Evolutionary conservation across 768 basidiomycete species (phyloP).

Genomic region (Asterophora lycoperdoides): DNA sequence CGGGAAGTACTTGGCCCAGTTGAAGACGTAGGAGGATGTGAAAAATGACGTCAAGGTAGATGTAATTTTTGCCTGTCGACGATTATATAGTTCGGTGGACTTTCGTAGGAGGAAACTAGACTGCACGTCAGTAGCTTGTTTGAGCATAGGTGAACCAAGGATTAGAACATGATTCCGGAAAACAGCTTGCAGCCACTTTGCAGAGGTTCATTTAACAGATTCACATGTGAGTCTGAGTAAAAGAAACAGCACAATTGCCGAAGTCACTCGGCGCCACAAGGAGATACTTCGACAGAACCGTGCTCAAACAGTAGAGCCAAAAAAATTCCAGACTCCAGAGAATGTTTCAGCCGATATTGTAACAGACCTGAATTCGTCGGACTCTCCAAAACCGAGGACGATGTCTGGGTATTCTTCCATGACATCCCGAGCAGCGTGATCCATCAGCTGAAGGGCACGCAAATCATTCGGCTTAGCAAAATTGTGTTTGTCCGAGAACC

Average conservation of each 20-base stretch:
- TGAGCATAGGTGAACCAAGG: not conserved
- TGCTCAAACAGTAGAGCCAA: not conserved
- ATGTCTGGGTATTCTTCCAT: constrained; percentile 85
- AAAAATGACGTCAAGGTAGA: constrained; percentile 82
- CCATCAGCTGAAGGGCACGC: constrained; percentile 87
- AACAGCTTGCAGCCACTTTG: not conserved
- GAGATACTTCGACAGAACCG: not conserved
- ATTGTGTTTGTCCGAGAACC: constrained; percentile 78
- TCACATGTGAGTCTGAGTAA: not conserved
- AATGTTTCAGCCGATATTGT: not conserved
- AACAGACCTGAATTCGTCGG: constrained; percentile 90
- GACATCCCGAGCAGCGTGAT: constrained; percentile 75
- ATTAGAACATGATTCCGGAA: not conserved
- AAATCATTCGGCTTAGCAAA: constrained; percentile 92
- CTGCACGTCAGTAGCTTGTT: constrained; percentile 5
- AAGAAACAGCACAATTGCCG: no score
- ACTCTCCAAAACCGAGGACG: constrained; percentile 89
- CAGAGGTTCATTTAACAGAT: no score
- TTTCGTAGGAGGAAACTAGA: constrained; percentile 82
- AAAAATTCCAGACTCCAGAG: not conserved
- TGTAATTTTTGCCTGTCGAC: constrained; percentile 82
- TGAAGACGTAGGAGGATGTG: constrained; percentile 85
- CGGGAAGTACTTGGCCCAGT: constrained; percentile 81
- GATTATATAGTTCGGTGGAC: constrained; percentile 73
- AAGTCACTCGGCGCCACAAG: no score